Base-by-base conservation (phyloP, 441 rosid species). In the Erodium texanum region DNA sequence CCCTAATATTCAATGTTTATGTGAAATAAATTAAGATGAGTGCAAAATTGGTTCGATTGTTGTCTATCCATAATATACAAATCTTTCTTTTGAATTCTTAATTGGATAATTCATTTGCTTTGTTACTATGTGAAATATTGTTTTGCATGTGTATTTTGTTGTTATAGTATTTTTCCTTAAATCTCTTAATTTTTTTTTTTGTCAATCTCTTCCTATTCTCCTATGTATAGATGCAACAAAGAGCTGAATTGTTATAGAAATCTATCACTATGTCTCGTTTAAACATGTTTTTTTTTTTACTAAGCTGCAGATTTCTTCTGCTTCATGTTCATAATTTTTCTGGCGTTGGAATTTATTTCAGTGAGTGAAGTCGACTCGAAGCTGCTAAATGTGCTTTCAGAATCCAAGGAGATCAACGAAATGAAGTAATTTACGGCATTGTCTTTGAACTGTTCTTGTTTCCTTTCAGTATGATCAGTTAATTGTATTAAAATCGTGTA, bases 341-440 rank as follows among this genome's bases (percentile, higher is more conserved):
- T 15, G 9, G 12, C 3, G 67, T 66, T 71, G 66, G 70, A 7
- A 71, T 62, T 64, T 71, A 41, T 75, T 62, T 71, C 71, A 56
- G 67, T 36, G 54, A 24, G 66, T 66, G 76, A 75, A 78, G 77
- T 66, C 50, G 24, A 63, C 72, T 76, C 5, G 67, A 69, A 34
- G 24, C 69, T 65, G 64, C 68, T 54, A 34, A 34, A 71, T 50
- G 16, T 71, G 50, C 56, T 68, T 10, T 77, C 22, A 62, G 73
- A 48, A 61, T 67, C 52, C 7, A 48, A 69, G 76, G 62, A 70
- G 45, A 68, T 64, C 69, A 32, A 32, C 36, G 36, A 56, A 67
- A 84, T 78, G 84, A 82, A 70, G 84, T 80, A 78, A 73, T 68
- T 58, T 32, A n/a, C 14, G 14, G 11, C 16, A 63, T 20, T 22